Percentiles rank a stretch among this genome's conserved stretches.
These are phyloP conservation scores for Xylariaceae sp. DNA, from an alignment of 2,329 filamentous ascomycete species.

Conservation along the genomic window DNA sequence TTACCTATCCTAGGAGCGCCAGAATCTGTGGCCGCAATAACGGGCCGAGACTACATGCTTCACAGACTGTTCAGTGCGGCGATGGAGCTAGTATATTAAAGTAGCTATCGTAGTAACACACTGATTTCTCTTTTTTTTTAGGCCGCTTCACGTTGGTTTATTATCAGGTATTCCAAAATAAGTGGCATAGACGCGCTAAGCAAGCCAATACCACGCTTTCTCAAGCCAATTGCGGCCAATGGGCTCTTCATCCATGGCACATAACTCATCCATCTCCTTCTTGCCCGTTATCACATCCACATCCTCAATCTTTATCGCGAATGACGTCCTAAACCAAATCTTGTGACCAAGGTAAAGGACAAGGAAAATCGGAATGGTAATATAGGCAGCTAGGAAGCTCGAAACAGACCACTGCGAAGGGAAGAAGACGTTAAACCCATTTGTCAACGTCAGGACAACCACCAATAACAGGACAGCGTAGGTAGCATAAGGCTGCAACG, in stretches of 20 bases:
- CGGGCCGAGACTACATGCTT: no score
- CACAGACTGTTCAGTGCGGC: no score
- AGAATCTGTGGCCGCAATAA: no score
- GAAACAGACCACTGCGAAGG: conserved; percentile 65
- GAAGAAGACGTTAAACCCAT: conserved; percentile 78
- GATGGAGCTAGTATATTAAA: no score
- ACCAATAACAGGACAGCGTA: conserved; percentile 65
- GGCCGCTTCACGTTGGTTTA: no score
- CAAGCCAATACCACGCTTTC: conserved; percentile 63
- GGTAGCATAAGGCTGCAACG: conserved; percentile 67
- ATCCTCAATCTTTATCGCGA: conserved; percentile 50
- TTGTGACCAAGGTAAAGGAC: conserved; percentile 68
- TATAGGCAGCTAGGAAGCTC: conserved; percentile 69
- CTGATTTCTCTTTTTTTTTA: no score
- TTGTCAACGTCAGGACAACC: conserved; percentile 69
- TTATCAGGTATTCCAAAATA: no score
- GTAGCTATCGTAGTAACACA: no score
- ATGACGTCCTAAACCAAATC: conserved; percentile 52
- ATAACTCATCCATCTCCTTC: conserved; percentile 66
- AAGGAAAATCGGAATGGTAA: conserved; percentile 67
- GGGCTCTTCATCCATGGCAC: conserved; percentile 52
- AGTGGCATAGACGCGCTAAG: no score
- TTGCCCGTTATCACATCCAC: conserved; percentile 64
- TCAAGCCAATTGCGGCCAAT: conserved; percentile 58
- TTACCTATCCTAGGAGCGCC: no score